Evolutionary conservation across 805 yeast genomes (phyloP).

Genomic region (Sugiyamaella smithiae): DNA sequence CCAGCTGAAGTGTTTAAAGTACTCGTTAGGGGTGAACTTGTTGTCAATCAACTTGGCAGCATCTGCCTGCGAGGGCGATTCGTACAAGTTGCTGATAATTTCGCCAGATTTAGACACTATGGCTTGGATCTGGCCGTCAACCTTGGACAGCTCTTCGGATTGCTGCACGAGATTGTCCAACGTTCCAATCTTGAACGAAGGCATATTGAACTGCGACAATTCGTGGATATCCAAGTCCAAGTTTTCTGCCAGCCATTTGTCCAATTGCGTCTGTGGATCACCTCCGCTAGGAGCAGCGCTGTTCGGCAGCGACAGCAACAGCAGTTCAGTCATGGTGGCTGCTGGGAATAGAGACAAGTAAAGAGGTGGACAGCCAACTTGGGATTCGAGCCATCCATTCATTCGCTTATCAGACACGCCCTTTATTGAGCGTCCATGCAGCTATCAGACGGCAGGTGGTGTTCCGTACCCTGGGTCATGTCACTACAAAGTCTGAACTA

Average conservation of each 20-base stretch:
- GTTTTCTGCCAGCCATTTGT: slow-evolving; percentile 33
- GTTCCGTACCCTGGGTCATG: no score
- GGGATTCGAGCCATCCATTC: no score
- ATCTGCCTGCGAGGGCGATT: slow-evolving; percentile 42
- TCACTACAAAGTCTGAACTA: no score
- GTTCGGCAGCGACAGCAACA: slow-evolving; percentile 48
- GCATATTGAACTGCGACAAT: slow-evolving; percentile 58
- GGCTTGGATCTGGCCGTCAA: slow-evolving; percentile 71
- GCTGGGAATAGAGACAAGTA: no score
- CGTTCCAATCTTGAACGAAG: slow-evolving; percentile 91
- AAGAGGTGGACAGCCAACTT: no score
- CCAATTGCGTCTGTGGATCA: slow-evolving; percentile 38
- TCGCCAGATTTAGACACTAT: slow-evolving; percentile 77
- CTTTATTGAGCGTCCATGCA: no score
- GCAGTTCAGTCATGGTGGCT: slow-evolving; percentile 5
- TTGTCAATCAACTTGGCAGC: slow-evolving; percentile 53
- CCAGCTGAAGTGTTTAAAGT: slow-evolving; percentile 79
- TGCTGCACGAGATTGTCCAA: slow-evolving; percentile 87
- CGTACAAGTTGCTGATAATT: slow-evolving; percentile 53
- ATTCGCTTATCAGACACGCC: no score
- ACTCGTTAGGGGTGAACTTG: slow-evolving; percentile 53
- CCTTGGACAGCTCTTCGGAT: slow-evolving; percentile 81
- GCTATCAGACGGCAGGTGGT: no score
- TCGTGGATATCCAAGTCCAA: slow-evolving; percentile 39
- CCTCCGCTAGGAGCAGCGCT: slow-evolving; percentile 40